Base-by-base conservation (phyloP, 2,329 filamentous ascomycete genomes). In the Bipolaris zeicola region DNA sequence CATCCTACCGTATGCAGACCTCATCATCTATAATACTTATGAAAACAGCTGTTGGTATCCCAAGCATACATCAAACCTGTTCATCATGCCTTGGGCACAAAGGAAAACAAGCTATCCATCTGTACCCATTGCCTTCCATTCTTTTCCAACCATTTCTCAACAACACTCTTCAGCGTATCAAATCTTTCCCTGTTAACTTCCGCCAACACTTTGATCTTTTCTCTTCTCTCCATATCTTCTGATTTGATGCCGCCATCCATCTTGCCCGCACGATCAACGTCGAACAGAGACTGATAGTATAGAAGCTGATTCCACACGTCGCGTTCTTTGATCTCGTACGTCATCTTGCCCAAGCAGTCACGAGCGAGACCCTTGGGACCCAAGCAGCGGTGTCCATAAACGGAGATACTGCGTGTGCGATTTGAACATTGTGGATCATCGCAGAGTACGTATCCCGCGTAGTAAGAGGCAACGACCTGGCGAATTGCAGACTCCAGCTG, bases 221-320 rank as follows among this genome's bases (percentile, higher is more conserved):
- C 69, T 83, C 61, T 87, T 80, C 1, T 74, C 78, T 57, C 55
- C 50, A 50, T 37, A 18, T 54, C 75, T 33, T 84, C 87, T 38
- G 89, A 88, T 58, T 81, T 83, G 60, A 86, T 83, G 74, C 49
- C 77, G 4, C 50, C 62, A 4, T 67, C 80, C 6, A 79, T 78
- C 53, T 68, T 74, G 62, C 86, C 85, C 13, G 89, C 89, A 78
- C 91, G 92, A 60, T 98, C 93, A 3, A 96, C 89, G 76, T 99
- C 93, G 82, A 92, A 99, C 52, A 98, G 78, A 46, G 84, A 84
- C 28, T 89, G 85, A 73, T 93, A 90, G 79, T 96, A 99, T 52
- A 98, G 79, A 38, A 99, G 82, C 78, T 99, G 95, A 76, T 96
- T 98, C 79, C 97, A 98, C 57, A 98, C 84, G 69, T 89, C 89